Base-by-base conservation (phyloP, 164 flowering plant genomes). In the Berberis vulgaris region DNA sequence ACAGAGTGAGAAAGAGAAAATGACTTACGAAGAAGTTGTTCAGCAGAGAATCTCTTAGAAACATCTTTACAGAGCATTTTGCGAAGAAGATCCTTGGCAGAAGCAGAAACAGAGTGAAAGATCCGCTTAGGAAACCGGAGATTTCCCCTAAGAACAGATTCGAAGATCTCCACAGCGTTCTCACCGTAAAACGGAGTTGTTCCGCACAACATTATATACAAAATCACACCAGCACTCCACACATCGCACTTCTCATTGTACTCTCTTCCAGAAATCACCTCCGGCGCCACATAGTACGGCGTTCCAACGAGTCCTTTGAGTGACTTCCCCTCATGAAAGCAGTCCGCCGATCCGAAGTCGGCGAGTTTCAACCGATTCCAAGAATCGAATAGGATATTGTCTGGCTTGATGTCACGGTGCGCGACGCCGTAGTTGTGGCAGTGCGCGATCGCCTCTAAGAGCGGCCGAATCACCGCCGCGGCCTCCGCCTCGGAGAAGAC, bases 271-370 rank as follows among this genome's bases (percentile, higher is more conserved):
- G 65, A 53, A 65, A 90, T 26, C 44, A 90, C 86, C 77, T 90
- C 97, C 68, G 95, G 92, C 70, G 97, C 97, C 57, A 90, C 90
- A 49, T 87, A 90, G 54, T 87, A 87, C 67, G 97, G 92, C 67
- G 97, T 86, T 45, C 97, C 97, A 5, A 87, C 97, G 3, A 90
- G 65, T 11, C 92, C 95, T 1, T 55, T 72, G 83, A 81, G 72
- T 43, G 38, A 6, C 7, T 65, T 43, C 1, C 55, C 75, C 38
- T 68, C 84, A 7, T 64, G 71, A 45, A 82, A 57, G 78, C 81
- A 77, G 65, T 76, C 86, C 2, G 91, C 91, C 0, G 96, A 87
- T 8, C 96, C 96, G 43, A 89, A 85, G 58, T 87, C 96, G 0
- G 82, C 85, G 1, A 89, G 76, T 67, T 81, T 84, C 65, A 85